Conservation (phyloP, 75 land plant genomes). For the Cupressus sempervirens region DNA sequence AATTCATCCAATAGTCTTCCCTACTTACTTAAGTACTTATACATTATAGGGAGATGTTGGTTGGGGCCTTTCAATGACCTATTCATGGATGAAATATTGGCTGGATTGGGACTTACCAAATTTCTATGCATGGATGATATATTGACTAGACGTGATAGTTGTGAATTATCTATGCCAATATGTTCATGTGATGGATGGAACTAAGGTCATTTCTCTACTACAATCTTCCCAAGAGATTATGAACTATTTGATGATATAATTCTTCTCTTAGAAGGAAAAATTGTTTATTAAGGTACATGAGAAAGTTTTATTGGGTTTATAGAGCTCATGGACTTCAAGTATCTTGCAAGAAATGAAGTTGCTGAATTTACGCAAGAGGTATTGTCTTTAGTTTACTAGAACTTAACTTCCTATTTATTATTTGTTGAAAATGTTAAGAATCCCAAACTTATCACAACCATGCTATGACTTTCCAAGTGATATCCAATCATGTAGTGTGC, state of each 20-base stretch:
- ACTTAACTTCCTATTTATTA: slow-evolving; percentile 3
- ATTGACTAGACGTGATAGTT: slow-evolving; percentile 91
- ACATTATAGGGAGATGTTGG: slow-evolving; percentile 71
- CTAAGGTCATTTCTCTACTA: slow-evolving; percentile 58
- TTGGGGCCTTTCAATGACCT: slow-evolving; percentile 67
- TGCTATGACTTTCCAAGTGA: no score
- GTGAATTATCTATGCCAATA: slow-evolving; percentile 35
- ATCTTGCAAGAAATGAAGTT: slow-evolving; percentile 81
- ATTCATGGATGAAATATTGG: no score
- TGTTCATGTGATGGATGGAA: slow-evolving; percentile 66
- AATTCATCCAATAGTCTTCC: not conserved
- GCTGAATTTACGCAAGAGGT: slow-evolving; percentile 83
- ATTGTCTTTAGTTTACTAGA: not conserved
- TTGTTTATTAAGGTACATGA: slow-evolving; percentile 80
- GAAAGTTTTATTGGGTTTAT: slow-evolving; percentile 70
- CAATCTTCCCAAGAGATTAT: slow-evolving; percentile 86
- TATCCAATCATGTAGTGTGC: no score
- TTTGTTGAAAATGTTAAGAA: not conserved
- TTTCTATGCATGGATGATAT: no score
- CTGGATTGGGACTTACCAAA: no score
- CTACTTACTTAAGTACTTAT: not conserved
- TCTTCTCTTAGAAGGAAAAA: slow-evolving; percentile 74
- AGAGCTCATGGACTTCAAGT: slow-evolving; percentile 77
- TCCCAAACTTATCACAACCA: no score
- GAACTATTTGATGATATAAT: slow-evolving; percentile 89